These are phyloP conservation scores for Colletotrichum cordylinicola DNA, from an alignment of 2,329 filamentous ascomycete genomes.

Conservation along the genomic window DNA sequence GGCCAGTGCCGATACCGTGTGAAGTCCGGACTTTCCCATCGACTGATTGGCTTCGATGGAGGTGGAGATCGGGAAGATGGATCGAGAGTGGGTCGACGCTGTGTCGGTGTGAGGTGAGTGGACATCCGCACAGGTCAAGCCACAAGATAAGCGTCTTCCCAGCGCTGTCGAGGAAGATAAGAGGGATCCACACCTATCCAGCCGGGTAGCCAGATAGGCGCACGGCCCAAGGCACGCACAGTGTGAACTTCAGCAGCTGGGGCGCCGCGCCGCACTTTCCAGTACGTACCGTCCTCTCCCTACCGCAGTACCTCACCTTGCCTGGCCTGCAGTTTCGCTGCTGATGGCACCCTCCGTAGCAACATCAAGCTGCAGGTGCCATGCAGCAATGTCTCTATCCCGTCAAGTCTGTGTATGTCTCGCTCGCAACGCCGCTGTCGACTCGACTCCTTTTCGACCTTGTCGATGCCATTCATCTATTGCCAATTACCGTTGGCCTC, in stretches of 20 bases:
- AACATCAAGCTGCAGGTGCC: slow-evolving; percentile 7
- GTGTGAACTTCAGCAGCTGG: background rate
- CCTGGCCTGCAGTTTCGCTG: background rate
- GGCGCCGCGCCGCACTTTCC: background rate
- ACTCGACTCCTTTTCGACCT: background rate
- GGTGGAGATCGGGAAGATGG: background rate
- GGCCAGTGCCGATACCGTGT: background rate
- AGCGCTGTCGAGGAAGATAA: background rate
- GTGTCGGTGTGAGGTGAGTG: background rate
- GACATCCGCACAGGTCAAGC: slow-evolving; percentile 7
- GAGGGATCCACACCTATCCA: slow-evolving; percentile 9
- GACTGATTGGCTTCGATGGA: slow-evolving; percentile 1
- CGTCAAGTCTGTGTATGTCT: background rate
- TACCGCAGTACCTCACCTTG: background rate
- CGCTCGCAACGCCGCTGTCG: background rate
- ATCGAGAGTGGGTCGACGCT: background rate
- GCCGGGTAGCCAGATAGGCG: background rate
- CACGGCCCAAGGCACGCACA: background rate
- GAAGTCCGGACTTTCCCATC: background rate
- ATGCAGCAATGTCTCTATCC: slow-evolving; percentile 14
- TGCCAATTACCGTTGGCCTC: background rate
- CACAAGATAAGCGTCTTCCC: background rate
- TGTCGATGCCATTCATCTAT: background rate
- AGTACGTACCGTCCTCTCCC: background rate
- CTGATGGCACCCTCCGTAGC: slow-evolving; percentile 1